Evolutionary conservation across 2,329 filamentous ascomycete genomes (phyloP).

Genomic region (Golovinomyces cichoracearum): DNA sequence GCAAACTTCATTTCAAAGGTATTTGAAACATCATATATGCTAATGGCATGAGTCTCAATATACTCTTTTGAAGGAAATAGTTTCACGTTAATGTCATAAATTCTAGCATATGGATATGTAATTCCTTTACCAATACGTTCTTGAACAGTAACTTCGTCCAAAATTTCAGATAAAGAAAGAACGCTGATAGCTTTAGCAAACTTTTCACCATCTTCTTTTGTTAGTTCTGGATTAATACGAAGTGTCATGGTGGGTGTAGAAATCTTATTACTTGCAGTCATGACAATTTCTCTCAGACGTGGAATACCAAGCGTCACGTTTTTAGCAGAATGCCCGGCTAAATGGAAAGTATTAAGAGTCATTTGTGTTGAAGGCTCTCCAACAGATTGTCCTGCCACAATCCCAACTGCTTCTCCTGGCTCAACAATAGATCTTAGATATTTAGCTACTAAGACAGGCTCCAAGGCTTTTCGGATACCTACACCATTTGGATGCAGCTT

Average conservation of each 20-base stretch:
- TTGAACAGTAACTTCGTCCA: constrained; percentile 56
- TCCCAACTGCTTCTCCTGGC: constrained; percentile 85
- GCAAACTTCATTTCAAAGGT: constrained; percentile 64
- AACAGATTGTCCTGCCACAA: constrained; percentile 86
- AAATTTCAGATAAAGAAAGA: constrained; percentile 55
- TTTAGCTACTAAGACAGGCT: constrained; percentile 68
- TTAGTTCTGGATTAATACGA: constrained; percentile 45
- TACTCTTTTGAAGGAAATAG: constrained; percentile 77
- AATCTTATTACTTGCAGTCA: constrained; percentile 79
- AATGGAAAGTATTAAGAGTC: constrained; percentile 98
- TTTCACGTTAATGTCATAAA: constrained; percentile 55
- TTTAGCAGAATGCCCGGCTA: constrained; percentile 92
- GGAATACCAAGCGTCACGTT: constrained; percentile 98
- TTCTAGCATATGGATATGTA: constrained; percentile 47
- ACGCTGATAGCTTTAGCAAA: constrained; percentile 86
- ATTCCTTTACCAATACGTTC: constrained; percentile 53
- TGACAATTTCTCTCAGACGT: constrained; percentile 85
- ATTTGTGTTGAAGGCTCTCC: constrained; percentile 97
- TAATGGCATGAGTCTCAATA: constrained; percentile 60
- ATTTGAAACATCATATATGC: constrained; percentile 45
- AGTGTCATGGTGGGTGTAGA: constrained; percentile 81
- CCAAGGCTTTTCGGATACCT: constrained; percentile 21
- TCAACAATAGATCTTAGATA: constrained; percentile 82
- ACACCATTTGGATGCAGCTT: constrained; percentile 17
- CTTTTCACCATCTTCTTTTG: constrained; percentile 38